Conservation (phyloP, 129 eudicot species). For the Apium graveolens region DNA sequence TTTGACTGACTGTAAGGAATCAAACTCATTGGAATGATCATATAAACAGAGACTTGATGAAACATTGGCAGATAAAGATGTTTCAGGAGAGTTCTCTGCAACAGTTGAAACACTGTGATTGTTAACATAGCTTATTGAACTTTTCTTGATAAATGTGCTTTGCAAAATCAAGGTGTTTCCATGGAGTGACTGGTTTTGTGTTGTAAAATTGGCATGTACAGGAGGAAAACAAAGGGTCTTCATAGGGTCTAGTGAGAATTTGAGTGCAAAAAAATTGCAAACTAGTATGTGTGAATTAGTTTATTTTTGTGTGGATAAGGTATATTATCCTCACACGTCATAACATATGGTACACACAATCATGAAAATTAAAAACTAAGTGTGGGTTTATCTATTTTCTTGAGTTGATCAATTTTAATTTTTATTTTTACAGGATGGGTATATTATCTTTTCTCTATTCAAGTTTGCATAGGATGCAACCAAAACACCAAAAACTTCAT, state of each 20-base stretch:
- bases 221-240: conserved; percentile 7
- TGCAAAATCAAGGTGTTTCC: conserved; percentile 16
- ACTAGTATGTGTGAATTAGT: neutral
- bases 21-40: conserved; percentile 5
- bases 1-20: conserved; percentile 29
- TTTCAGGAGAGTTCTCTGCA: conserved; percentile 20
- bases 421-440: too few relatives aligned
- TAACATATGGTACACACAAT: neutral
- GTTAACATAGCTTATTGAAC: conserved; percentile 7
- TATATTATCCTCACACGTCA: conserved; percentile 15
- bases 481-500: too few relatives aligned
- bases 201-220: neutral
- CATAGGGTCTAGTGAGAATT: neutral
- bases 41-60: neutral
- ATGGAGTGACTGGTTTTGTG: neutral
- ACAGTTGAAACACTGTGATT: conserved; percentile 12
- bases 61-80: conserved; percentile 8
- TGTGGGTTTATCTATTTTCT: too few relatives aligned
- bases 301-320: conserved; percentile 20
- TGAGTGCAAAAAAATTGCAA: neutral
- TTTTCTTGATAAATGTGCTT: neutral
- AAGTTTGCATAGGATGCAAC: too few relatives aligned
- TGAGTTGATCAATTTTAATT: too few relatives aligned
- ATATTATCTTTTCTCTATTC: too few relatives aligned
- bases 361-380: neutral